Evolutionary conservation across 1,284 basidiomycete species (phyloP), one percentile per base, ranked within the genome.

Genomic region (Puccinia novopanici): DNA sequence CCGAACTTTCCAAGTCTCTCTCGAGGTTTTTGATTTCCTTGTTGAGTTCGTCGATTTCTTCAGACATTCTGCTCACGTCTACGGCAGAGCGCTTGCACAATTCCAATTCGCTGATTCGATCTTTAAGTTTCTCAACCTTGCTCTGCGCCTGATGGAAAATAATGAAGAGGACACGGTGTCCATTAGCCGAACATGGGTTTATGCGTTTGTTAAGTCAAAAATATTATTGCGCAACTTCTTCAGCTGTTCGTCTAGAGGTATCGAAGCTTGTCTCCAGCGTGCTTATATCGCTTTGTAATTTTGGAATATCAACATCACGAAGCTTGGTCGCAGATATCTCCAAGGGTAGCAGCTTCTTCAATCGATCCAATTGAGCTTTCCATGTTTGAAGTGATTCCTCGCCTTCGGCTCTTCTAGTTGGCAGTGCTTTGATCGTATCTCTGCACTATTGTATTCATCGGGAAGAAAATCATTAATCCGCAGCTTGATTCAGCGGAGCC

Each of bases 11-110:
- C 15, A 98, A 88, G 55, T 92, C 90, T 50, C 87, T 87, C 85
- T 96, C 92, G 54, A 94, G 87, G 63, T 87, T 86, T n/a, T 86
- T 82, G 54, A 92, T 89, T 65, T 94, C 92, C 54, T 88, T 86
- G 78, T 89, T 88, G 34, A 94, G 88, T 30, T 89, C 89, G 50
- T 90, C 89, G 19, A 91, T 87, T 81, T 95, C 93, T 74, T 87
- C 87, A 65, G 90, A 89, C 17, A 91, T 88, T 67, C 91, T 89
- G 0, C 89, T 87, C 70, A 95, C 88, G 2, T 89, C 89, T 19
- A 85, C 86, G 0, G 91, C 90, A 65, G 91, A 89, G 79, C 90
- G 89, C 84, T 91, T 92, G 81, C 95, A 86, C 1, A 86, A 86
- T 54, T 88, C 85, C 8, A 95, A 86, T 68, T 94, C 92, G 82